phyloP scores from a whole-genome alignment of 1,284 basidiomycete genomes.

The Microbotryum lychnidis-dioicae region DNA sequence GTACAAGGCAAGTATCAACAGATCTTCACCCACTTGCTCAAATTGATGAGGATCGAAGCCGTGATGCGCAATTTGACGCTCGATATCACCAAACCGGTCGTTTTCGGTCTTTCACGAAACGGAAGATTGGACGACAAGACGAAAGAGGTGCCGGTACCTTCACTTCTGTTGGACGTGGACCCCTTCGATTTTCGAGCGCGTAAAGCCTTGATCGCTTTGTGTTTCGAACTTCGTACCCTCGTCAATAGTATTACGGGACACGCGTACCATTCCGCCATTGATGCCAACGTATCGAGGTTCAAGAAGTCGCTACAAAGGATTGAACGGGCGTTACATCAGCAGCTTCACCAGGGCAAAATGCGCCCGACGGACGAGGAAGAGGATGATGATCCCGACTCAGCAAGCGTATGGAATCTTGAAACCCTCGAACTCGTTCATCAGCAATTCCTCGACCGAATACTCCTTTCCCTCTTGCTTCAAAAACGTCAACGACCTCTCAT shows the following conservation, averaged over 20 bases:
- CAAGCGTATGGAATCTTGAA: slow-evolving; percentile 6
- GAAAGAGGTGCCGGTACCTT: not conserved
- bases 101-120: not conserved
- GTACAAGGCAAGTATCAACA: slow-evolving; percentile 3
- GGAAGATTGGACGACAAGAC: not conserved
- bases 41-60: slow-evolving; percentile 4
- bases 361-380: not conserved
- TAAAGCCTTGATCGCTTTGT: not conserved
- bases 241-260: not conserved
- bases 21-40: slow-evolving; percentile 7
- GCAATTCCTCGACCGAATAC: slow-evolving; percentile 1
- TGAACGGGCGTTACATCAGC: not conserved
- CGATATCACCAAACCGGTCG: slow-evolving; percentile 1
- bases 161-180: not conserved
- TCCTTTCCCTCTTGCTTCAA: not conserved
- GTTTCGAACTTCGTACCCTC: slow-evolving; percentile 1
- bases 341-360: too few species aligned
- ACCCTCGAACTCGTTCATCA: slow-evolving; percentile 1
- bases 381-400: not conserved
- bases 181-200: not conserved
- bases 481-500: not conserved
- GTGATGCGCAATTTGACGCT: not conserved
- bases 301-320: not conserved
- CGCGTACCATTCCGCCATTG: not conserved
- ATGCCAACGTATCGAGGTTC: not conserved